phyloP scores from a whole-genome alignment of 306 rosid species.

The Senna siamea region DNA sequence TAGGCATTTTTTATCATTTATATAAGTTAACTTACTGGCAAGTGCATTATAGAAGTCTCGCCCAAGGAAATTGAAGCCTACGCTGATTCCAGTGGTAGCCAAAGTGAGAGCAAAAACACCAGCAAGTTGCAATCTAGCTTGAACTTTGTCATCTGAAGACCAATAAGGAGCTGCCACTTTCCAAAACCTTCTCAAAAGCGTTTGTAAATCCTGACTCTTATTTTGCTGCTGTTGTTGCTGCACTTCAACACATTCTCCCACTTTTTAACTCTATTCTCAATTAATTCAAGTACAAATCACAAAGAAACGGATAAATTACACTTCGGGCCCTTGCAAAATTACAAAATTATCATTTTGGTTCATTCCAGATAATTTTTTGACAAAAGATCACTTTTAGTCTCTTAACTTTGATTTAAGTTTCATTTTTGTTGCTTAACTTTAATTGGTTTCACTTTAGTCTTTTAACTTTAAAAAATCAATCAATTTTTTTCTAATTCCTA shows the following conservation, averaged over 20 bases:
- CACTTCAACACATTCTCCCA: slow-evolving; percentile 39
- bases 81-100: slow-evolving; percentile 94
- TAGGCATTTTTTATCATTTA: neutral
- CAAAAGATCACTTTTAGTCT: no score
- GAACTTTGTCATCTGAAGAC: slow-evolving; percentile 77
- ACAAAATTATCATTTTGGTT: neutral
- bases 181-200: slow-evolving; percentile 78
- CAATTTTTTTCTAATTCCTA: no score
- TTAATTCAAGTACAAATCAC: slow-evolving; percentile 18
- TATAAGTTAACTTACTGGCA: slow-evolving; percentile 66
- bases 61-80: slow-evolving; percentile 92
- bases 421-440: no score
- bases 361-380: no score
- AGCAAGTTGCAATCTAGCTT: slow-evolving; percentile 80
- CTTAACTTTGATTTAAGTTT: no score
- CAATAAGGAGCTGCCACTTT: slow-evolving; percentile 98
- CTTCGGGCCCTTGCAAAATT: neutral
- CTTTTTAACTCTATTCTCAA: slow-evolving; percentile 25
- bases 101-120: slow-evolving; percentile 88
- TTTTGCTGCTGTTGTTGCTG: slow-evolving; percentile 48
- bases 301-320: slow-evolving; percentile 16
- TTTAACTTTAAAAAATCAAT: no score
- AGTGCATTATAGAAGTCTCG: slow-evolving; percentile 94
- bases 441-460: no score
- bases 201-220: slow-evolving; percentile 62